Base-by-base conservation (phyloP, 31 red algal genomes). In the Asparagopsis taxiformis region DNA sequence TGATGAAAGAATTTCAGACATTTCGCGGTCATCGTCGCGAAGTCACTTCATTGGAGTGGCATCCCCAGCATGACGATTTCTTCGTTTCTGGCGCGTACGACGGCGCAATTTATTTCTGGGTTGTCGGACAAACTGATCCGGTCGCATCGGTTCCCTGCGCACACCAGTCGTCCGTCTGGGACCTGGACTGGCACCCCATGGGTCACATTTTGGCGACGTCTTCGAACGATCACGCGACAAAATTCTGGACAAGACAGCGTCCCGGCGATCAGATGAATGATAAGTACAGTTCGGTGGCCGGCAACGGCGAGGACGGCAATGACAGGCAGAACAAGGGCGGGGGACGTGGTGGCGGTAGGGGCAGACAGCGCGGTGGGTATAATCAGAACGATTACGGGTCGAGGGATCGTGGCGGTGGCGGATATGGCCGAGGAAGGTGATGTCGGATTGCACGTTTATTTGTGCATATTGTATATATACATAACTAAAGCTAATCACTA, bases 11-110 rank as follows among this genome's bases (percentile, higher is more conserved):
- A 31, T 84, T 98, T 72, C 84, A 91, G 53, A 80, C 82, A 1
- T 98, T 94, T 49, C 85, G 91, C 23, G 95, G 95, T 35, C 95
- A 98, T 44, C 65, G 60, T 38, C 78, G 91, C 24, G 95, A 98
- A 82, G 86, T 91, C 26, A 98, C 95, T 15, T 89, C 91, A 39
- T 51, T 93, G 33, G 69, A 85, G 51, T 98, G 95, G 95, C 95
- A 98, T 74, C 95, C 95, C 0, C 63, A 85, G 31, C 91, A 94
- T 39, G 84, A 91, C 7, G 79, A 93, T 65, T 79, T 84, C 25
- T 98, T 98, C 53, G 95, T 78, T n/a, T 94, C 91, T 29, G 95
- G 90, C 48, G 95, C 80, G 15, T 98, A 81, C 38, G 95, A 98
- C 38, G 89, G 95, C 32, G 71, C 79, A 2, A 72, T 98, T 10